Percentiles rank a stretch among this genome's conserved stretches.
Evolutionary conservation across 176 grass and related monocot species (phyloP).

Genomic region (Aegilops speltoides): DNA sequence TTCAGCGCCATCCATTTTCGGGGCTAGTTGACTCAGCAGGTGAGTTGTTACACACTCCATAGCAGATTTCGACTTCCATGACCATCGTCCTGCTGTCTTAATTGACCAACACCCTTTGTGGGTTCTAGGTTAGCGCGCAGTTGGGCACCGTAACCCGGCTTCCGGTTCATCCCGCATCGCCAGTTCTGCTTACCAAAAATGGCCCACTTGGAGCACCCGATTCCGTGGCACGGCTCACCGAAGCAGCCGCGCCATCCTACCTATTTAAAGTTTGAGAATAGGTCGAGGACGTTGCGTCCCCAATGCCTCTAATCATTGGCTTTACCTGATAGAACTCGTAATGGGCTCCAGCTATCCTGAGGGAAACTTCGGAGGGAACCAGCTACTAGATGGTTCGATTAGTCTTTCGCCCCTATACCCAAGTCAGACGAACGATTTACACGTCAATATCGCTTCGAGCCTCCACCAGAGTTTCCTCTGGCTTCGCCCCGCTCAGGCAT

Average conservation of each 20-base stretch:
- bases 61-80: slow-evolving; percentile 76
- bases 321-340: slow-evolving; percentile 63
- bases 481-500: slow-evolving; percentile 71
- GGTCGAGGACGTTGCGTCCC: slow-evolving; percentile 71
- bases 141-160: slow-evolving; percentile 26
- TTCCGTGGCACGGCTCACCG: slow-evolving; percentile 15
- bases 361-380: slow-evolving; percentile 79
- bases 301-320: slow-evolving; percentile 78
- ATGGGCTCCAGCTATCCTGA: slow-evolving; percentile 69
- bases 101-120: too few species aligned
- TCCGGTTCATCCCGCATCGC: slow-evolving; percentile 43
- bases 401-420: slow-evolving; percentile 72
- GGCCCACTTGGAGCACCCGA: slow-evolving; percentile 51
- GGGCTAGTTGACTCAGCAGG: slow-evolving; percentile 82
- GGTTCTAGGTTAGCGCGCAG: slow-evolving; percentile 47
- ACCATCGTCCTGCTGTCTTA: too few species aligned
- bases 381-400: slow-evolving; percentile 84
- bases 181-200: slow-evolving; percentile 56
- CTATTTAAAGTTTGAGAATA: slow-evolving; percentile 97
- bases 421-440: slow-evolving; percentile 79
- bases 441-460: slow-evolving; percentile 72
- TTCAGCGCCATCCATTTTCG: slow-evolving; percentile 60
- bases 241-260: slow-evolving; percentile 55
- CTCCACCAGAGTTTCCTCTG: slow-evolving; percentile 79
- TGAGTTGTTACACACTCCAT: slow-evolving; percentile 85